A percentile compares a stretch with the other conserved stretches of the same genome.
Conservation (phyloP, 306 rosid species). For the Oxytropis ochrocephala region DNA sequence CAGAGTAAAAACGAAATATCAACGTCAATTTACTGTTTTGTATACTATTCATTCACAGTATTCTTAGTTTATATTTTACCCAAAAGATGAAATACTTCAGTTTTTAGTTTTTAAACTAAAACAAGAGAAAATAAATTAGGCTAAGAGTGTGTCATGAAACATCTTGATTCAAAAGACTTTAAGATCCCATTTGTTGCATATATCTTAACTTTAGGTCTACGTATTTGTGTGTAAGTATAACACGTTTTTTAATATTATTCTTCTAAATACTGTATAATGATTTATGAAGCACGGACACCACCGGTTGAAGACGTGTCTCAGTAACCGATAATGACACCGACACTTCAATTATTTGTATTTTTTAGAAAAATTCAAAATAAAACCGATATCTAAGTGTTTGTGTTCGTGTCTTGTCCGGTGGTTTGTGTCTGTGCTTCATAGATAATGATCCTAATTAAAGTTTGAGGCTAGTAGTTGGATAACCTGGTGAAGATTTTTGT, state of each 20-base stretch:
- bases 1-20: conserved; percentile 36
- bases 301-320: no score
- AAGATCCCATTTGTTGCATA: neutral
- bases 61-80: neutral
- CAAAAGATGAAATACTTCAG: neutral
- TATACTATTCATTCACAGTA: conserved; percentile 21
- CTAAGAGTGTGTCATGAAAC: neutral
- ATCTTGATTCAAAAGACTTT: neutral
- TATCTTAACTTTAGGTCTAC: no score
- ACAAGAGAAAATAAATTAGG: neutral
- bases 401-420: no score
- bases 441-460: no score
- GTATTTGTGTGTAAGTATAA: neutral
- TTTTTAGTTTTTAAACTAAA: neutral
- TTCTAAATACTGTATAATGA: no score
- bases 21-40: conserved; percentile 30
- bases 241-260: no score
- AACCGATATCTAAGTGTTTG: no score
- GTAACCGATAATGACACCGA: no score
- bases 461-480: neutral
- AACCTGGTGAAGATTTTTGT: conserved; percentile 25
- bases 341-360: no score
- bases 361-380: no score
- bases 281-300: no score
- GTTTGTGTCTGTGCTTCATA: no score